Percentiles rank a stretch among this genome's conserved stretches.
Evolutionary conservation across 192 early-diverging fungal genomes (phyloP).

Genomic region (Coemansia sp.): DNA sequence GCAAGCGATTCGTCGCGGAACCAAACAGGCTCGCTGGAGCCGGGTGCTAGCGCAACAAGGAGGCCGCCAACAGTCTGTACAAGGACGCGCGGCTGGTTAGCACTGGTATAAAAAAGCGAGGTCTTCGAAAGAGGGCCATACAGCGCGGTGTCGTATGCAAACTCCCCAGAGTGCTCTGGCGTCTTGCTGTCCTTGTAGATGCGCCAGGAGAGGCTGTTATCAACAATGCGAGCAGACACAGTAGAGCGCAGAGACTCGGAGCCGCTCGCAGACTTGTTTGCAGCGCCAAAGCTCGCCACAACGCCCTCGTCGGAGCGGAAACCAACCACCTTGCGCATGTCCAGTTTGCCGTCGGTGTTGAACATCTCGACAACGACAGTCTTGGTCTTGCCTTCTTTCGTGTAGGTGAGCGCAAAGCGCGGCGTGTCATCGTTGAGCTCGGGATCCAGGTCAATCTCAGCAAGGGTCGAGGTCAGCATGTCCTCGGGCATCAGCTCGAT

Average conservation of each 20-base stretch:
- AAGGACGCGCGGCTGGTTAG: constrained; percentile 43
- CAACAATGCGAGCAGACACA: constrained; percentile 13
- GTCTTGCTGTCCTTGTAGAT: constrained; percentile 17
- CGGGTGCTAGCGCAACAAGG: constrained; percentile 55
- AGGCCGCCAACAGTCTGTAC: constrained; percentile 64
- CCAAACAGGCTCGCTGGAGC: constrained; percentile 61
- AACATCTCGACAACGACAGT: constrained; percentile 48
- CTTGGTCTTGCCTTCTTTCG: constrained; percentile 36
- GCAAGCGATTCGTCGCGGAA: constrained; percentile 85
- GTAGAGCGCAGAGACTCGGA: constrained; percentile 2
- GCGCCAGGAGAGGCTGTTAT: constrained; percentile 27
- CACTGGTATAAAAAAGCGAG: constrained; percentile 8
- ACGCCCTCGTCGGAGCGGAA: constrained; percentile 20
- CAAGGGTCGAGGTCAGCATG: constrained; percentile 48
- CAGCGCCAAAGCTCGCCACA: constrained; percentile 8
- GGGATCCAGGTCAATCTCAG: constrained; percentile 31
- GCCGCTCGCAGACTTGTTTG: background rate
- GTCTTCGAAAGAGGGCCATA: constrained; percentile 42
- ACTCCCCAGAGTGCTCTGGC: constrained; percentile 19
- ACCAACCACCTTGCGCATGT: constrained; percentile 43
- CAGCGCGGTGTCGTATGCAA: constrained; percentile 36
- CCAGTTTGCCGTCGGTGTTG: constrained; percentile 22
- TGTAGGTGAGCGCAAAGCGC: constrained; percentile 38
- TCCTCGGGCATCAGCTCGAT: constrained; percentile 36
- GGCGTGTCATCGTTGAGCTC: constrained; percentile 22